Evolutionary conservation across 1,284 basidiomycete genomes (phyloP), one percentile per base, ranked within the genome.

Genomic region (Marasmius tenuissimus): DNA sequence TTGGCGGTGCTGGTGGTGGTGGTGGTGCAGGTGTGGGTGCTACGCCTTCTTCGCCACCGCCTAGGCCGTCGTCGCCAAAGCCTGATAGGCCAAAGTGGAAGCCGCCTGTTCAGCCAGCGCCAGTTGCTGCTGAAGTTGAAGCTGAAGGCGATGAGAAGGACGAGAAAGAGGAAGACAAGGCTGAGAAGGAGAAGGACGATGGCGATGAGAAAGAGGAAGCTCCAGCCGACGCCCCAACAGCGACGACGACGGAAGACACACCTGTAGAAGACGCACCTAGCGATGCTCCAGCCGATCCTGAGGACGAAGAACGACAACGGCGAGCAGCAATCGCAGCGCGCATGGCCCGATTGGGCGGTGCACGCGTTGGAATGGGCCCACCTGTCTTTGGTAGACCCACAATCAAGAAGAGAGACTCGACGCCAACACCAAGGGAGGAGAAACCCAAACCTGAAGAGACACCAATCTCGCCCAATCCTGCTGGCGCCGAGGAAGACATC

Each of bases 281-380:
- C 14, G 72, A 72, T 27, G 68, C 66, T 33, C 72, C 78, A 14
- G 85, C 75, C 14, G 86, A 87, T 68, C 83, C 85, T 4, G 88
- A 90, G 70, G 91, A 93, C 58, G 90, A 93, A 65, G 94, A 94
- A 72, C 81, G 88, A 57, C 86, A 89, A 68, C 85, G 91, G 57
- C 86, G 91, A 49, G 89, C 90, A 9, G 89, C 88, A 16, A 89
- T 95, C 69, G 94, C 93, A 35, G 93, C 91, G 35, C 84, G 93
- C 61, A 95, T 96, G 93, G 94, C 92, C 60, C 88, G 89, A 67
- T 83, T 95, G 11, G 95, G 93, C 35, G 95, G 93, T 40, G 87
- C 93, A 49, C 85, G 91, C 65, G 83, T 96, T 42, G 94, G 94
- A 3, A 90, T 93, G 88, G 84, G 76, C 0, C 86, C 87, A 2